A percentile compares a stretch with the other conserved stretches of the same genome.
Conservation (phyloP, 331 rosid genomes). For the Malus hybrid region DNA sequence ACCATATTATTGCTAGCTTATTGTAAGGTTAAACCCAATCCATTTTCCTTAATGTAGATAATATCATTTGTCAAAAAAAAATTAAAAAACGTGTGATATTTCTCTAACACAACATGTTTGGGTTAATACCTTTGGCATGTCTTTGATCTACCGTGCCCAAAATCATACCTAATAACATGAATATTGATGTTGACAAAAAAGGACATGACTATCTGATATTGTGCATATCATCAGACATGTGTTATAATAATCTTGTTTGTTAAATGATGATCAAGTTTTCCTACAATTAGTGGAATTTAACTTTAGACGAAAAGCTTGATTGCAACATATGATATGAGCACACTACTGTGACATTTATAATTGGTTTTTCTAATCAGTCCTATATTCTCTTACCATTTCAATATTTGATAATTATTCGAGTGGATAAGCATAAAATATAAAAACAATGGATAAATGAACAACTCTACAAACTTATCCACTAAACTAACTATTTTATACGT, state of each 20-base stretch:
- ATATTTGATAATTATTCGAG: not conserved
- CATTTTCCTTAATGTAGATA: too few relatives aligned
- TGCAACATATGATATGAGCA: not conserved
- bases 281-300: not conserved
- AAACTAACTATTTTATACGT: not conserved
- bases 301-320: not conserved
- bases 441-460: not conserved
- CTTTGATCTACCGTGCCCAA: not conserved
- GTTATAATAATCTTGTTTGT: not conserved
- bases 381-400: not conserved
- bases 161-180: not conserved
- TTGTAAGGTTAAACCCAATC: too few relatives aligned
- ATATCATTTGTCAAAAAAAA: too few relatives aligned
- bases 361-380: not conserved
- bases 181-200: not conserved
- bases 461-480: not conserved
- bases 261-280: not conserved
- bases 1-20: too few relatives aligned
- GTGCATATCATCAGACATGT: too few relatives aligned
- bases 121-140: not conserved
- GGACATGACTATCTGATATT: too few relatives aligned
- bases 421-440: not conserved
- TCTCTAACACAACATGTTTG: not conserved
- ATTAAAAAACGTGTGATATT: too few relatives aligned
- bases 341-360: not conserved